These are phyloP conservation scores for Silene vulgaris DNA, from an alignment of 179 eudicot species.

Conservation along the genomic window DNA sequence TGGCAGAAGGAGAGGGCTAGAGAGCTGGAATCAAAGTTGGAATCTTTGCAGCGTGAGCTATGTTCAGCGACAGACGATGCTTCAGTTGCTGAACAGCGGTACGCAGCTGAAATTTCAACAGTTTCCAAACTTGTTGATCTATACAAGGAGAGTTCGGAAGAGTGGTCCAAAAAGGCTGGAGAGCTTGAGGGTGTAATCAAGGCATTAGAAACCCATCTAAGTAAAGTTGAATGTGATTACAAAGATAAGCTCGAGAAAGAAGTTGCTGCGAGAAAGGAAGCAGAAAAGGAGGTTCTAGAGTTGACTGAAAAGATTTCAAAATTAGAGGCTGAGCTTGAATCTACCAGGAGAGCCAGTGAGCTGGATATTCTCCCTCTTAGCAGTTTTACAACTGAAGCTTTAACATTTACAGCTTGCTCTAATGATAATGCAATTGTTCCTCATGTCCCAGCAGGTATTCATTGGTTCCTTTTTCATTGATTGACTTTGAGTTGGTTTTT, in stretches of 20 bases:
- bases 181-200: conserved; percentile 96
- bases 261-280: conserved; percentile 47
- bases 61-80: conserved; percentile 63
- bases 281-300: conserved; percentile 53
- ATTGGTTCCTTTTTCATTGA: neutral
- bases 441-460: conserved; percentile 51
- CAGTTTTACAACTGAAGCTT: conserved; percentile 41
- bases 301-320: conserved; percentile 77
- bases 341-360: conserved; percentile 54
- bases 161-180: conserved; percentile 97
- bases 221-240: conserved; percentile 75
- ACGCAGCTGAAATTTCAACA: conserved; percentile 61
- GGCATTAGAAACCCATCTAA: conserved; percentile 86
- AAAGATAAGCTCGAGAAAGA: conserved; percentile 84
- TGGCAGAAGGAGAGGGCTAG: conserved; percentile 56
- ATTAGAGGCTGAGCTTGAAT: conserved; percentile 68
- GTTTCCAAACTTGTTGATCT: conserved; percentile 79
- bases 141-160: conserved; percentile 92
- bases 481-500: conserved; percentile 8
- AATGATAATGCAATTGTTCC: conserved; percentile 56
- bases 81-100: conserved; percentile 61
- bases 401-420: conserved; percentile 33
- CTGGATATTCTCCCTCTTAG: conserved; percentile 53
- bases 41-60: conserved; percentile 61
- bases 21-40: conserved; percentile 67